These are phyloP conservation scores for Tetrastigma voinierianum DNA, from an alignment of 164 flowering plant species.

Conservation along the genomic window DNA sequence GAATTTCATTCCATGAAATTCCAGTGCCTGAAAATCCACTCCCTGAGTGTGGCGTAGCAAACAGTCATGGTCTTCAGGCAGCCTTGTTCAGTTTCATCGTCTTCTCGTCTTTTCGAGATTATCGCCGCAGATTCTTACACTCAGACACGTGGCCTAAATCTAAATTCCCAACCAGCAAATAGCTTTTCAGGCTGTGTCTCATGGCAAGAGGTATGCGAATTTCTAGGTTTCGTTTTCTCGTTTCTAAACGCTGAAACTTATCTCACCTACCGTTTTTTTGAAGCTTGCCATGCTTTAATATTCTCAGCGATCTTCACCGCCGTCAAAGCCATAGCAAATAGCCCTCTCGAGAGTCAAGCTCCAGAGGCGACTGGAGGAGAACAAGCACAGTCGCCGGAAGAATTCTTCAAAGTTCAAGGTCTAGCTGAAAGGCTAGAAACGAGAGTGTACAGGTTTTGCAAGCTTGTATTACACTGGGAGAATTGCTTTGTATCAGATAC, in stretches of 20 bases:
- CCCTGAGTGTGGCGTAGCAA: too few relatives aligned
- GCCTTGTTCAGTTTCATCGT: slow-evolving; percentile 8
- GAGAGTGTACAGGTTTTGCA: slow-evolving; percentile 45
- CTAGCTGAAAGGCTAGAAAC: slow-evolving; percentile 51
- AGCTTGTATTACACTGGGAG: too few relatives aligned
- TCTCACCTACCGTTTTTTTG: neutral
- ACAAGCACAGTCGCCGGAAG: slow-evolving; percentile 45
- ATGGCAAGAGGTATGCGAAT: slow-evolving; percentile 46
- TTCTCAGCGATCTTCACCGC: slow-evolving; percentile 95
- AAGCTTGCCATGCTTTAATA: slow-evolving; percentile 78
- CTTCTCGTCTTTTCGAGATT: slow-evolving; percentile 10
- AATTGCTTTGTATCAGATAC: too few relatives aligned
- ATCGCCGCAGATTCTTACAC: neutral
- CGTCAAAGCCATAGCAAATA: slow-evolving; percentile 88
- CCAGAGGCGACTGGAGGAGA: slow-evolving; percentile 62
- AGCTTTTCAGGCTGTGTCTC: slow-evolving; percentile 35
- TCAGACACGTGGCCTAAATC: slow-evolving; percentile 1
- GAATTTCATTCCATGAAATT: too few relatives aligned
- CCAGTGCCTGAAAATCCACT: too few relatives aligned
- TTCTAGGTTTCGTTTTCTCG: neutral
- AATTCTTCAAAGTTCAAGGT: slow-evolving; percentile 55
- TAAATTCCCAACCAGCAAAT: neutral
- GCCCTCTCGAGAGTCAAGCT: slow-evolving; percentile 70
- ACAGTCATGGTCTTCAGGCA: too few relatives aligned
- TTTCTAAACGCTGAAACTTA: neutral